Evolutionary conservation across 257 asterid species (phyloP), one percentile per base, ranked within the genome.

Genomic region (Craterostigma plantagineum): DNA sequence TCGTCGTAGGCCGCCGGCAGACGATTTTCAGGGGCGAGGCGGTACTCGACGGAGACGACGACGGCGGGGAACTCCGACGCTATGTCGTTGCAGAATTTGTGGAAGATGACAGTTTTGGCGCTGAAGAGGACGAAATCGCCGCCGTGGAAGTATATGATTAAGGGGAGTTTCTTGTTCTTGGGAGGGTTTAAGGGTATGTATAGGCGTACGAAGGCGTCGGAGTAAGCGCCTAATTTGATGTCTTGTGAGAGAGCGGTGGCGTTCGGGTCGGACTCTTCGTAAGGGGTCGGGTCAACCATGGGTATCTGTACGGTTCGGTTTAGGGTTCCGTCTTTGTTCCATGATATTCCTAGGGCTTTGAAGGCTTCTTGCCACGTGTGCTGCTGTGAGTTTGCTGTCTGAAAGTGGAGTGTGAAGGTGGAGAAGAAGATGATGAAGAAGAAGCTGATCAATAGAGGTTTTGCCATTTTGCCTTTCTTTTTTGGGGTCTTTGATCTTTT

Each of bases 1-100:
- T 52, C 64, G 15, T 59, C 57, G 34, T 46, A 59, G 48, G 64
- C 64, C 7, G 59, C 59, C 0, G 59, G 64, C 44, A 59, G 58
- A 34, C 63, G 63, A 42, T 51, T 51, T 43, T 57, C 63, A 0
- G 63, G 63, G 14, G 63, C 52, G 34, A 50, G 53, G 4, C 57
- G 57, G 35, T 58, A 58, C 35, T 58, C 55, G 0, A 58, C 59
- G 0, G 64, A 58, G 40, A 39, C 36, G 9, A 51, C 47, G 1
- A 59, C 18, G 14, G 45, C 43, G 7, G 55, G 59, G 1, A 52
- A 11, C 42, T 52, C 35, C 1, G 50, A 40, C 11, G 64, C 41
- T 11, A 59, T 35, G 35, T 43, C 51, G n/a, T 50, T 16, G 42
- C 50, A 52, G 33, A 58, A 58, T 18, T 52, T 45, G 45, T 51